These are phyloP conservation scores for Trypanosomatidae sp. DNA, from an alignment of 208 protist genomes.

Conservation along the genomic window DNA sequence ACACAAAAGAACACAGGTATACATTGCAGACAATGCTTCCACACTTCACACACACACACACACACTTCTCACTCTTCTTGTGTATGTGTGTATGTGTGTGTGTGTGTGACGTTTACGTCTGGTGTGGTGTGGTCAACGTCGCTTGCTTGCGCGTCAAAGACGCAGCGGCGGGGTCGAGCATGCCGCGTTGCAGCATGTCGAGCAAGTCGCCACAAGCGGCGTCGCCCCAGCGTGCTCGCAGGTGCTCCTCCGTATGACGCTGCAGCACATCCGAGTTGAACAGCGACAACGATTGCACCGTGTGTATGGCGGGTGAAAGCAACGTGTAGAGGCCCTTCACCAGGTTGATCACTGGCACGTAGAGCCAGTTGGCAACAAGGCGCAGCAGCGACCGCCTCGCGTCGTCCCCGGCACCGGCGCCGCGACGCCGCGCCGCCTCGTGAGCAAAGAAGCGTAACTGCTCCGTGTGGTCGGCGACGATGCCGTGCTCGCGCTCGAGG, in stretches of 20 bases:
- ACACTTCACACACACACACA: no score
- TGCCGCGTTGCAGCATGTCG: slow-evolving; percentile 47
- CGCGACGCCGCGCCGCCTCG: slow-evolving; percentile 36
- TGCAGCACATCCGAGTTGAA: slow-evolving; percentile 68
- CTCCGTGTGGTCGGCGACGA: slow-evolving; percentile 77
- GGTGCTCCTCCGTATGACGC: slow-evolving; percentile 16
- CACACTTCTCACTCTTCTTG: no score
- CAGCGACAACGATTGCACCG: slow-evolving; percentile 60
- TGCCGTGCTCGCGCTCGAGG: slow-evolving; percentile 52
- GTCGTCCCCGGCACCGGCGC: not conserved
- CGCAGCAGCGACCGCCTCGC: slow-evolving; percentile 25
- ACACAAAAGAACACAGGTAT: no score
- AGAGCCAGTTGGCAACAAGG: slow-evolving; percentile 64
- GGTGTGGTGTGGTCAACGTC: not conserved
- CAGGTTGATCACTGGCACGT: slow-evolving; percentile 68
- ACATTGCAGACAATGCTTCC: no score
- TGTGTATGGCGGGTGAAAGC: slow-evolving; percentile 58
- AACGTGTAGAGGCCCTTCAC: slow-evolving; percentile 75
- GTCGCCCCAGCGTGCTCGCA: slow-evolving; percentile 16
- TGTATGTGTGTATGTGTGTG: no score
- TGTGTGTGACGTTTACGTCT: no score
- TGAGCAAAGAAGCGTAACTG: slow-evolving; percentile 70
- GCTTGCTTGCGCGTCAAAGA: not conserved
- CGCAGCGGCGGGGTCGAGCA: slow-evolving; percentile 27
- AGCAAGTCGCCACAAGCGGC: slow-evolving; percentile 38